Base-by-base conservation (phyloP, 192 early-diverging fungal species). In the Lunasporangiospora selenospora region DNA sequence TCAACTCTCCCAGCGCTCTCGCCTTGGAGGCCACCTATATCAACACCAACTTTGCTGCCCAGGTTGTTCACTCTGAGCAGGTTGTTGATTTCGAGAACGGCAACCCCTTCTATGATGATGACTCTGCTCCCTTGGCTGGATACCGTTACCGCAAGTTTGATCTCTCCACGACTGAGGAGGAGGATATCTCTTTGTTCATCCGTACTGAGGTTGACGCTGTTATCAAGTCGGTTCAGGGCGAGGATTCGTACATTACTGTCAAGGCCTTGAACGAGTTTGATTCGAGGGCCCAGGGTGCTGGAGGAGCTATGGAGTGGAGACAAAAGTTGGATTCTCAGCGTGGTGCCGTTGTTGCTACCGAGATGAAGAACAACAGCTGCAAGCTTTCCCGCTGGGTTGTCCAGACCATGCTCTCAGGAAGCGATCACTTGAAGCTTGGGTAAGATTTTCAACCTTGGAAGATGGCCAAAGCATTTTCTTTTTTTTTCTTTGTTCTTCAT, bases 291-390 rank as follows among this genome's bases (percentile, higher is more conserved):
- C 80, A 88, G 52, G 95, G 94, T 37, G 83, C 87, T 44, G 94
- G 92, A 36, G 90, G 90, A 45, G 92, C 93, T 9, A 88, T 96
- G 26, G 92, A 96, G 78, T 99, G 97, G 97, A 85, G 93, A 62
- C 80, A 92, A 76, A 95, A 92, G 73, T 83, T 99, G 29, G 96
- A 99, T 79, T 81, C 91, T 27, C 93, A 96, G 77, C 89, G 96
- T 57, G 97, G 94, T 61, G 96, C 96, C 41, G 92, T 98, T 26
- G 92, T 98, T 54, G 95, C 95, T 1, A 94, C 93, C 27, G 97
- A 98, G 71, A 94, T 96, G 85, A 96, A 93, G 82, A 99, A 98
- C 83, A 98, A 99, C 85, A 85, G 88, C 57, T 89, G 90, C 81
- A 97, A 97, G 75, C 83, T 99, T 29, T 89, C 95, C 23, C 85